phyloP scores from a whole-genome alignment of 768 basidiomycete species.

The Leccinum obscurum region DNA sequence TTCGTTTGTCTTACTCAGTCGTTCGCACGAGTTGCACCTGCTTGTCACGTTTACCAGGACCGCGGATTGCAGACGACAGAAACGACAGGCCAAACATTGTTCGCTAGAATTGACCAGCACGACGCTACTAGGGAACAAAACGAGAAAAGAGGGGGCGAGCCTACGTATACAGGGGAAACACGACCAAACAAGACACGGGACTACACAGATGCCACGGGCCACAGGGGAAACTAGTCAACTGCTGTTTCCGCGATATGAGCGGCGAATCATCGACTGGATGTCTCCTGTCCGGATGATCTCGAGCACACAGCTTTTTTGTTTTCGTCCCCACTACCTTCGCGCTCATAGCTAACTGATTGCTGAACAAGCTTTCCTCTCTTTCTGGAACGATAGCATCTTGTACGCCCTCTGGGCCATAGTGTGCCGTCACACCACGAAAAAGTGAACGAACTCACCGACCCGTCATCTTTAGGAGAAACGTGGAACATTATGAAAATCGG shows the following conservation, averaged over 20 bases:
- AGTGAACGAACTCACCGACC: conserved; percentile 1
- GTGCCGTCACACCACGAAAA: background rate
- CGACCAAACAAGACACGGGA: too few relatives aligned
- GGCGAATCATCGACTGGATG: conserved; percentile 1
- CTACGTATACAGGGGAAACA: too few relatives aligned
- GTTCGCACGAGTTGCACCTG: conserved; percentile 10
- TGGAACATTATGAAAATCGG: conserved; percentile 99
- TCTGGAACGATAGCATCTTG: conserved; percentile 99
- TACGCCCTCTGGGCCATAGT: conserved; percentile 75
- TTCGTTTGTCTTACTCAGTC: conserved; percentile 4
- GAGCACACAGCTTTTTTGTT: conserved; percentile 9
- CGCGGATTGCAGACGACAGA: too few relatives aligned
- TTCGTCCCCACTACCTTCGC: background rate
- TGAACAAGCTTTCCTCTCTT: conserved; percentile 84
- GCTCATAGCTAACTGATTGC: conserved; percentile 21
- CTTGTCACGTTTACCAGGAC: background rate
- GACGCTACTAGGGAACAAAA: too few relatives aligned
- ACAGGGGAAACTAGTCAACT: too few relatives aligned
- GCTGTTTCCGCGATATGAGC: conserved; percentile 20
- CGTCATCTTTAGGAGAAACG: conserved; percentile 74
- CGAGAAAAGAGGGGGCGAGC: too few relatives aligned
- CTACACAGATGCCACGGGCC: too few relatives aligned
- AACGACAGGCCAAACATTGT: too few relatives aligned
- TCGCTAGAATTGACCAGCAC: too few relatives aligned
- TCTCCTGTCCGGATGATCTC: conserved; percentile 6